phyloP scores from a whole-genome alignment of 345 rosid species.

The Acer negundo region DNA sequence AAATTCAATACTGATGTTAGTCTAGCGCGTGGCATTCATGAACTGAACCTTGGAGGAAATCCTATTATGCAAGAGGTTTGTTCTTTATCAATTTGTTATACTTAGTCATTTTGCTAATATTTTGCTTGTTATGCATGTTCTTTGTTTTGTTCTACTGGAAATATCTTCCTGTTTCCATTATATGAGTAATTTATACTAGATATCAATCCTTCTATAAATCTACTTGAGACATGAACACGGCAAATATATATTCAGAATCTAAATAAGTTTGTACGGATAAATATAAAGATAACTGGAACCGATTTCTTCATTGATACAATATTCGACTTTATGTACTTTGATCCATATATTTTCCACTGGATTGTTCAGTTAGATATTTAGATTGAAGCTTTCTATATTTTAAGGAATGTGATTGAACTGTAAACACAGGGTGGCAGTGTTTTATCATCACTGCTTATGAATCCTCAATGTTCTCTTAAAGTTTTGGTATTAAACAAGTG shows the following conservation, averaged over 20 bases:
- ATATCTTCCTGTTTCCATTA: not conserved
- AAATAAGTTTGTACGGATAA: not conserved
- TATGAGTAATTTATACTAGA: not conserved
- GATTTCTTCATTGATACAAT: not conserved
- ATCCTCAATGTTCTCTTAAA: slow-evolving; percentile 63
- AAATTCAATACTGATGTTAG: slow-evolving; percentile 35
- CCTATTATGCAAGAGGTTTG: slow-evolving; percentile 68
- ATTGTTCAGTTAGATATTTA: not conserved
- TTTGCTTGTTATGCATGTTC: not conserved
- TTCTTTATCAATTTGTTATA: slow-evolving; percentile 19
- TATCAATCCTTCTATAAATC: not conserved
- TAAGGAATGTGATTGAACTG: slow-evolving; percentile 19
- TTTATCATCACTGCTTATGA: slow-evolving; percentile 56
- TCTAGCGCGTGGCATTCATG: slow-evolving; percentile 52
- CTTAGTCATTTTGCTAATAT: not conserved
- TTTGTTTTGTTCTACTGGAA: not conserved
- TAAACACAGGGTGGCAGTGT: slow-evolving; percentile 66
- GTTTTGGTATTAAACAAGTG: slow-evolving; percentile 68
- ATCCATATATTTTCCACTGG: not conserved
- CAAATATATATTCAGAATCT: not conserved
- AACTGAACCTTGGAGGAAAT: slow-evolving; percentile 81
- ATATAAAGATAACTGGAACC: not conserved
- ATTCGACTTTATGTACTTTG: not conserved
- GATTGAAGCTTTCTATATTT: not conserved
- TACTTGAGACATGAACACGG: not conserved